These are phyloP conservation scores for Lachnellula hyalina DNA, from an alignment of 2,329 filamentous ascomycete species.

Conservation along the genomic window DNA sequence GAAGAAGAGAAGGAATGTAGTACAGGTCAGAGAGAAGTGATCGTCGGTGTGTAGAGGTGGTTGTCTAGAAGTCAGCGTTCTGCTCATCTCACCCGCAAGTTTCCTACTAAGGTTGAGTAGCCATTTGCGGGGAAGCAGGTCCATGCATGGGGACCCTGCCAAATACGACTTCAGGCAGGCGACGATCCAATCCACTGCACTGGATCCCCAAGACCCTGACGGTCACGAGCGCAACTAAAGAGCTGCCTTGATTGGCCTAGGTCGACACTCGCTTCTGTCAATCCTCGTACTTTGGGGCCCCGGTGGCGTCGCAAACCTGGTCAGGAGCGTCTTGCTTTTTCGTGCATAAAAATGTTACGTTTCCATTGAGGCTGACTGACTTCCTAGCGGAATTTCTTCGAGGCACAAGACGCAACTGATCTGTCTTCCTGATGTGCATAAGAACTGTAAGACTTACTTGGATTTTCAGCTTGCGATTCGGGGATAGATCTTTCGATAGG, in stretches of 20 bases:
- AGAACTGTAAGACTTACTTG: not conserved
- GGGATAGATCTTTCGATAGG: not conserved
- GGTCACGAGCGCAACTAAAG: slow-evolving; percentile 10
- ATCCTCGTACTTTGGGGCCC: not conserved
- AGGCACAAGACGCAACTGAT: not conserved
- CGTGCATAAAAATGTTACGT: slow-evolving; percentile 17
- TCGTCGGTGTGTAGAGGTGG: not conserved
- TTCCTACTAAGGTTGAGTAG: slow-evolving; percentile 2
- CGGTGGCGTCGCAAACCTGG: not conserved
- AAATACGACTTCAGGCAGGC: not conserved
- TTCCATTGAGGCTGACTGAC: slow-evolving; percentile 21
- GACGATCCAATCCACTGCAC: not conserved
- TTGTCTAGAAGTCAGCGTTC: not conserved
- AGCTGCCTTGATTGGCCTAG: not conserved
- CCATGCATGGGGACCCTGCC: slow-evolving; percentile 9
- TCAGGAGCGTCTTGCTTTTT: slow-evolving; percentile 15
- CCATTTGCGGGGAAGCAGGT: slow-evolving; percentile 19
- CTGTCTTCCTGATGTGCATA: not conserved
- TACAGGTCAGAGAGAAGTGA: not conserved
- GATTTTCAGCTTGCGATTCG: not conserved
- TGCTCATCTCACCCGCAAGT: slow-evolving; percentile 14
- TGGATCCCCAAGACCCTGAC: not conserved
- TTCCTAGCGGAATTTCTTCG: not conserved
- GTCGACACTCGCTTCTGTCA: not conserved
- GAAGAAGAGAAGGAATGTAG: slow-evolving; percentile 1